These are phyloP conservation scores for Cyclotella baltica DNA, from an alignment of 108 stramenopile species.

Conservation along the genomic window DNA sequence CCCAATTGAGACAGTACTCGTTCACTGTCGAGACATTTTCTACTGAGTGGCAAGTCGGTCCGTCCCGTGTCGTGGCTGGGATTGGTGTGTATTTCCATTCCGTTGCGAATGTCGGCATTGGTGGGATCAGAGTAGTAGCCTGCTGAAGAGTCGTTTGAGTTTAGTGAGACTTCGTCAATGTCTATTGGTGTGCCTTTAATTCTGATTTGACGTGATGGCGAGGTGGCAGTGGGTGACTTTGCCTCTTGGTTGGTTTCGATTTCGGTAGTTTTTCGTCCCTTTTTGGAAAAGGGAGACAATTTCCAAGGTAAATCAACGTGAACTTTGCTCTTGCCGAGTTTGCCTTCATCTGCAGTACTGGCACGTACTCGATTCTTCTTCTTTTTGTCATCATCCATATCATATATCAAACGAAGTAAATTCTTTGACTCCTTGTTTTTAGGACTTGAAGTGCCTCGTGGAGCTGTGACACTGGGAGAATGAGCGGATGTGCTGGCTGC, in stretches of 20 bases:
- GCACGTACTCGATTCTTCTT: not conserved
- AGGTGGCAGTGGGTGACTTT: not conserved
- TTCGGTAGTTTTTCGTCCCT: not conserved
- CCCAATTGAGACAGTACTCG: slow-evolving; percentile 36
- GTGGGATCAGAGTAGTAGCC: slow-evolving; percentile 16
- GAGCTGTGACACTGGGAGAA: not conserved
- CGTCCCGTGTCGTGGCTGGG: not conserved
- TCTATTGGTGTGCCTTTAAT: not conserved
- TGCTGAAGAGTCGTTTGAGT: not conserved
- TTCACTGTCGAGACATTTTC: slow-evolving; percentile 9
- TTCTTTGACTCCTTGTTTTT: not conserved
- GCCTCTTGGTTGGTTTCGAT: not conserved
- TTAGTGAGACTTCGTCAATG: not conserved
- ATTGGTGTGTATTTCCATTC: not conserved
- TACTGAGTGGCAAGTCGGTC: not conserved
- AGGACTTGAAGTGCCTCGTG: not conserved
- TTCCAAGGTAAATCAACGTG: not conserved
- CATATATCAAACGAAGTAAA: not conserved
- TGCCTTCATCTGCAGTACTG: not conserved
- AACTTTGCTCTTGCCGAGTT: not conserved
- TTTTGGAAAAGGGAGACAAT: slow-evolving; percentile 1
- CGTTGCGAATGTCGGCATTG: not conserved
- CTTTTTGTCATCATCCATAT: not conserved
- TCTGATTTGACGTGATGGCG: not conserved
- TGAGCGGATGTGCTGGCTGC: not conserved